These are phyloP conservation scores for Sclerotinia sclerotiorum DNA, from an alignment of 2,329 filamentous ascomycete species.

Conservation along the genomic window DNA sequence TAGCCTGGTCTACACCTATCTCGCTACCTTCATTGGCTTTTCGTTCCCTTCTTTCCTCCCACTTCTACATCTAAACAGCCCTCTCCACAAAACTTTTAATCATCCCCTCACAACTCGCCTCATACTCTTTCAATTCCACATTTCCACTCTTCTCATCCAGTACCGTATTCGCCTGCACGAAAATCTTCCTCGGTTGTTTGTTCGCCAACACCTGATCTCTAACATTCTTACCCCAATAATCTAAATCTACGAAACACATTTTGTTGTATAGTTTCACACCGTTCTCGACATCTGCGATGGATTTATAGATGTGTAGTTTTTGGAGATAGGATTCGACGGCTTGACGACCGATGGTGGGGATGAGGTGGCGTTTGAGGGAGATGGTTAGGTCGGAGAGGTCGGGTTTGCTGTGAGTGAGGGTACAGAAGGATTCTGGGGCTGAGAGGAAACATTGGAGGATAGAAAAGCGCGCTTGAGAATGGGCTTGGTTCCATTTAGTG, in stretches of 20 bases:
- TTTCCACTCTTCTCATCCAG: constrained; percentile 66
- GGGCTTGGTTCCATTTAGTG: constrained; percentile 88
- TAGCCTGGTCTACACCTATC: background rate
- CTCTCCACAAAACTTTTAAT: constrained; percentile 78
- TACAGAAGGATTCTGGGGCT: constrained; percentile 84
- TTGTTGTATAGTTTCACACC: constrained; percentile 79
- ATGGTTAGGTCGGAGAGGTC: constrained; percentile 81
- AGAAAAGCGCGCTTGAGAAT: constrained; percentile 88
- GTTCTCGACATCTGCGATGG: constrained; percentile 76
- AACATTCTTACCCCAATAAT: constrained; percentile 81
- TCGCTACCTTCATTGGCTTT: background rate
- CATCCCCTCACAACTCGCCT: constrained; percentile 75
- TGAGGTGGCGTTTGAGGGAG: constrained; percentile 80
- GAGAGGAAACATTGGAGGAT: constrained; percentile 84
- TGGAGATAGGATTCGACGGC: constrained; percentile 84
- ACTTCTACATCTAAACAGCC: constrained; percentile 12
- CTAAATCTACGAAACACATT: constrained; percentile 77
- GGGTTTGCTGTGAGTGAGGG: constrained; percentile 66
- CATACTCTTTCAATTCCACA: constrained; percentile 81
- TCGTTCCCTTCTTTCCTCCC: background rate
- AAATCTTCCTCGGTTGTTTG: constrained; percentile 84
- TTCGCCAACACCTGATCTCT: constrained; percentile 72
- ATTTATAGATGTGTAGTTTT: constrained; percentile 90
- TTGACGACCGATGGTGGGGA: constrained; percentile 76
- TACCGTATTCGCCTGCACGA: constrained; percentile 89